Conservation (phyloP, 495 filamentous ascomycete species). For the Hypoxylon perforatum region DNA sequence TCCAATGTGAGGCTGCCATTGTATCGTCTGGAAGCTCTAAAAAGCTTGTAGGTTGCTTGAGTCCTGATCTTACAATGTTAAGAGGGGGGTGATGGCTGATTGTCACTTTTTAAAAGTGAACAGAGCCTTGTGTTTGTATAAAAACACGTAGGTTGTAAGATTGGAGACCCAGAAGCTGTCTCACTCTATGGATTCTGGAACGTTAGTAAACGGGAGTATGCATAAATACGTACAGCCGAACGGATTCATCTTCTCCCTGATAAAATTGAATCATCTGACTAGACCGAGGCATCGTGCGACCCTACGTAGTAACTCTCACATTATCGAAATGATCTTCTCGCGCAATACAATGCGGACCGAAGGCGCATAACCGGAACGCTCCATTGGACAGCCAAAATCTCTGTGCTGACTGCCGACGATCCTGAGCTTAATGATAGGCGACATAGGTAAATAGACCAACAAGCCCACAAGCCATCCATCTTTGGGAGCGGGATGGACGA, state of each 20-base stretch:
- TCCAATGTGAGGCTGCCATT: constrained; percentile 42
- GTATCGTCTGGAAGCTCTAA: not conserved
- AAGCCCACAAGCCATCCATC: not conserved
- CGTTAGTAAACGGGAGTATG: not conserved
- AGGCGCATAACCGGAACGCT: constrained; percentile 9
- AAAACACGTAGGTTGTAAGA: not conserved
- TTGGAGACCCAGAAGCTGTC: constrained; percentile 6
- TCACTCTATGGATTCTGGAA: constrained; percentile 11
- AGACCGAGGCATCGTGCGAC: constrained; percentile 26
- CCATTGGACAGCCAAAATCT: constrained; percentile 4
- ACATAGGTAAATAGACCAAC: not conserved
- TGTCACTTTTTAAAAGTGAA: not conserved
- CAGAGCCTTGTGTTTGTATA: not conserved
- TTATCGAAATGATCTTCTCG: constrained; percentile 8
- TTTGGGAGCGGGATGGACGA: constrained; percentile 2
- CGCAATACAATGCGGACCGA: constrained; percentile 24
- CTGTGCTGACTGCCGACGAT: constrained; percentile 24
- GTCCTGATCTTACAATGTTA: not conserved
- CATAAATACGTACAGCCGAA: not conserved
- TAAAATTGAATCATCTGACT: constrained; percentile 16
- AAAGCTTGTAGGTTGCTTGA: not conserved
- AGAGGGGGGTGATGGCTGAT: not conserved
- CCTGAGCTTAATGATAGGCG: constrained; percentile 15
- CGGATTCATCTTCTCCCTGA: constrained; percentile 13
- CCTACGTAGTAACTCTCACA: constrained; percentile 13